Percentiles rank a stretch among this genome's conserved stretches.
phyloP scores from a whole-genome alignment of 139 green algal species.

The Chlorella sp. region DNA sequence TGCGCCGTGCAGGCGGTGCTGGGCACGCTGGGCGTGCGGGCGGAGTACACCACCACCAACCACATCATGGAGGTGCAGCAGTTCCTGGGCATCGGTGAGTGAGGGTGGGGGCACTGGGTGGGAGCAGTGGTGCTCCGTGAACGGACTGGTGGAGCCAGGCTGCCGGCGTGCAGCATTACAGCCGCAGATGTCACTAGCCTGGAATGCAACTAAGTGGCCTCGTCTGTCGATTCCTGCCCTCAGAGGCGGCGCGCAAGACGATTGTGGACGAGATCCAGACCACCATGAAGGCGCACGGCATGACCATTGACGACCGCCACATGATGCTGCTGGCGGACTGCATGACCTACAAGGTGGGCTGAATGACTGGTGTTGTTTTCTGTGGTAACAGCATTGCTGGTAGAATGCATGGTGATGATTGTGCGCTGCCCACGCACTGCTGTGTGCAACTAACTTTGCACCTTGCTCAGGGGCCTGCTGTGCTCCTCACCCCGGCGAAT shows the following conservation, averaged over 20 bases:
- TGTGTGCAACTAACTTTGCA: no score
- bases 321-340: constrained; percentile 98
- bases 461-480: no score
- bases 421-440: no score
- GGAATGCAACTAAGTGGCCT: not conserved
- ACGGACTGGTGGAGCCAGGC: not conserved
- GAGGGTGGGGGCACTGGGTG: not conserved
- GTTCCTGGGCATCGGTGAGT: constrained; percentile 86
- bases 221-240: not conserved
- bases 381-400: not conserved
- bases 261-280: constrained; percentile 83
- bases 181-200: no score
- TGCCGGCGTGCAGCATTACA: not conserved
- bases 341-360: constrained; percentile 94
- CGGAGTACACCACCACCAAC: constrained; percentile 85
- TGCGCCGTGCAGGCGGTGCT: constrained; percentile 69
- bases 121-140: no score
- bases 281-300: constrained; percentile 93
- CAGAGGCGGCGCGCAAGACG: constrained; percentile 20
- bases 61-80: constrained; percentile 91
- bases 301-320: constrained; percentile 95
- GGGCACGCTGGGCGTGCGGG: constrained; percentile 83
- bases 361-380: not conserved
- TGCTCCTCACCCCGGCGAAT: no score
- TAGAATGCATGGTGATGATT: not conserved